Percentiles rank a stretch among this genome's conserved stretches.
These are phyloP conservation scores for Lactarius psammicola DNA, from an alignment of 768 basidiomycete species.

Conservation along the genomic window DNA sequence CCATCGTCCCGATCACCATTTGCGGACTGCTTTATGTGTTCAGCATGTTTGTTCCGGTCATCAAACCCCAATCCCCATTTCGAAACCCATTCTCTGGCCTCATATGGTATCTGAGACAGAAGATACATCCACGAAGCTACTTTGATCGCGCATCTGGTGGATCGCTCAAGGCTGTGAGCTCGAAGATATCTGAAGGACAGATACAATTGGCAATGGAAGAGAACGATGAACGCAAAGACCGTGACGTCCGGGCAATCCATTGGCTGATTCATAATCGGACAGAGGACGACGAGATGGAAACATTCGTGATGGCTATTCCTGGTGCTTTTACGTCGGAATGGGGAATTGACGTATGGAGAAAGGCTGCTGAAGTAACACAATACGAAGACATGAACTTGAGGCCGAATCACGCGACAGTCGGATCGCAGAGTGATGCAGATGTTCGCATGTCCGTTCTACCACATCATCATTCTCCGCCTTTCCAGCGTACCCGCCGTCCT, in stretches of 20 bases:
- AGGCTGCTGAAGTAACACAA: background rate
- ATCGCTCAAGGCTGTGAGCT: background rate
- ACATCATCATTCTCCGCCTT: background rate
- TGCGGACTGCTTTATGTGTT: constrained; percentile 21
- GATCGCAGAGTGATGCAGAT: background rate
- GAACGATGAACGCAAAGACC: background rate
- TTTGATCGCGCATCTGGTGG: background rate
- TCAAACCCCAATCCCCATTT: constrained; percentile 13
- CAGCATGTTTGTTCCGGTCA: constrained; percentile 10
- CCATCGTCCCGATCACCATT: constrained; percentile 7
- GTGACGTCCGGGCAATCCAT: background rate
- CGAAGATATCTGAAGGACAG: background rate
- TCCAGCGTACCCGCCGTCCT: background rate
- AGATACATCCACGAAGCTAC: background rate
- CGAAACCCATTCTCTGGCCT: constrained; percentile 11
- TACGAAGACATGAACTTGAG: background rate
- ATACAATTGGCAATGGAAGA: constrained; percentile 9
- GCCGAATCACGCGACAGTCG: background rate
- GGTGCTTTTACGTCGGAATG: background rate
- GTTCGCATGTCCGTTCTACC: background rate
- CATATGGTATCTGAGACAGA: constrained; percentile 16
- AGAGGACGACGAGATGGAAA: constrained; percentile 7
- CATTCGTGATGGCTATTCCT: background rate
- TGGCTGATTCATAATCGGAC: background rate
- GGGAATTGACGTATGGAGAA: background rate